Evolutionary conservation across 2,329 filamentous ascomycete genomes (phyloP).

Genomic region (Botrytis galanthina): DNA sequence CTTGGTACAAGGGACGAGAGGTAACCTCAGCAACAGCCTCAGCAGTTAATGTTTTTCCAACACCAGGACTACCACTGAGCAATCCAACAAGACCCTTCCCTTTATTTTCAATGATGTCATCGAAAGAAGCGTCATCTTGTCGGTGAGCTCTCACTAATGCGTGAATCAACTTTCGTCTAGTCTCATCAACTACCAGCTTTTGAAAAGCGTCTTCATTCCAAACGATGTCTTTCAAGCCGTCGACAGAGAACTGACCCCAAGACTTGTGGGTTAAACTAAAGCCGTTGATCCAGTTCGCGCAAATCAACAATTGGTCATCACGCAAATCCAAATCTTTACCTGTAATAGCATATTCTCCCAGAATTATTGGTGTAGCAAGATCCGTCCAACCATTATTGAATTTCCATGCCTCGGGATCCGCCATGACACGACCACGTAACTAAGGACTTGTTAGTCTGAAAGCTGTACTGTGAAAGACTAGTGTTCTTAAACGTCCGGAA

Average conservation of each 20-base stretch:
- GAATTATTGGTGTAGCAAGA: not conserved
- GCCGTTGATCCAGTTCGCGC: constrained; percentile 2
- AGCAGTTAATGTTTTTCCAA: constrained; percentile 16
- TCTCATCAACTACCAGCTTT: constrained; percentile 7
- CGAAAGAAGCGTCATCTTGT: constrained; percentile 10
- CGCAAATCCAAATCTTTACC: not conserved
- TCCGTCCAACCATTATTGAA: not conserved
- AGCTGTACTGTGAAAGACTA: too few species aligned
- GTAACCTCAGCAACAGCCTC: constrained; percentile 19
- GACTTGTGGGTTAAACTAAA: constrained; percentile 9
- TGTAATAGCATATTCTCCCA: not conserved
- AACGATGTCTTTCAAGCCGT: not conserved
- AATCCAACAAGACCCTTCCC: constrained; percentile 15
- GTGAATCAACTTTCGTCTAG: constrained; percentile 4
- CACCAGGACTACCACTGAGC: constrained; percentile 8
- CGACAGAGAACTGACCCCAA: constrained; percentile 8
- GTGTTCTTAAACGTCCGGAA: too few species aligned
- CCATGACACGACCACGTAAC: constrained; percentile 11
- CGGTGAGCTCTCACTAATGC: constrained; percentile 5
- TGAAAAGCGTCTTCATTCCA: constrained; percentile 16
- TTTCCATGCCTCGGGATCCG: constrained; percentile 1
- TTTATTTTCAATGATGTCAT: constrained; percentile 17
- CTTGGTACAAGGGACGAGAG: constrained; percentile 4
- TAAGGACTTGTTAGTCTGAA: not conserved
- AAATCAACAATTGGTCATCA: constrained; percentile 6